Evolutionary conservation across 2,329 filamentous ascomycete species (phyloP).

Genomic region (Tolypocladium ovalisporum): DNA sequence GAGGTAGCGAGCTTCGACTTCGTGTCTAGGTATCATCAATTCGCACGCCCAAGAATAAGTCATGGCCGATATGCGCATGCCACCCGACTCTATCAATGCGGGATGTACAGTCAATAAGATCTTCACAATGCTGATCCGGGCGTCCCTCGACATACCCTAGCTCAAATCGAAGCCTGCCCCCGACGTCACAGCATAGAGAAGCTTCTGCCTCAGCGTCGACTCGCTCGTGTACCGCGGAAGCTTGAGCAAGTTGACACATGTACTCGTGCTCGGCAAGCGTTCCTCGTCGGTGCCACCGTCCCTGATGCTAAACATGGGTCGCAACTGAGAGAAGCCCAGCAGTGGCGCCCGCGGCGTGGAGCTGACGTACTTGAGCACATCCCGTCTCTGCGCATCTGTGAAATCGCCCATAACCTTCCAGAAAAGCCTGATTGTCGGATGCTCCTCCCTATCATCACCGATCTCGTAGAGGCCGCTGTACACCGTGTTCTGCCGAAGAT

Average conservation of each 20-base stretch:
- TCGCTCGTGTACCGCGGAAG: slow-evolving; percentile 69
- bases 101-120: neutral
- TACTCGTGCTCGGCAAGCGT: slow-evolving; percentile 84
- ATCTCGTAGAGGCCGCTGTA: slow-evolving; percentile 85
- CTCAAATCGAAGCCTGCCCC: slow-evolving; percentile 87
- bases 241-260: slow-evolving; percentile 91
- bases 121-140: slow-evolving; percentile 6
- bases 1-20: neutral
- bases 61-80: neutral
- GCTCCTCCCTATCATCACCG: slow-evolving; percentile 80
- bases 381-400: slow-evolving; percentile 64
- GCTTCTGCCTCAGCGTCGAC: slow-evolving; percentile 58
- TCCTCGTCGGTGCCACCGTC: slow-evolving; percentile 54
- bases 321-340: slow-evolving; percentile 77
- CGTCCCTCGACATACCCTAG: slow-evolving; percentile 18
- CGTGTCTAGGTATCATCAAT: neutral
- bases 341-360: slow-evolving; percentile 84
- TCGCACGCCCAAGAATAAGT: neutral
- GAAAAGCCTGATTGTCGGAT: slow-evolving; percentile 76
- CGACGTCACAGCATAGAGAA: slow-evolving; percentile 81
- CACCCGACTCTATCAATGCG: slow-evolving; percentile 3
- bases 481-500: slow-evolving; percentile 70
- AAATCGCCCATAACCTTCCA: slow-evolving; percentile 80
- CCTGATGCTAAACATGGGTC: slow-evolving; percentile 78
- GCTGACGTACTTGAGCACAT: slow-evolving; percentile 92